A percentile compares a stretch with the other conserved stretches of the same genome.
Conservation (phyloP, 495 filamentous ascomycete genomes). For the Neurospora africana region DNA sequence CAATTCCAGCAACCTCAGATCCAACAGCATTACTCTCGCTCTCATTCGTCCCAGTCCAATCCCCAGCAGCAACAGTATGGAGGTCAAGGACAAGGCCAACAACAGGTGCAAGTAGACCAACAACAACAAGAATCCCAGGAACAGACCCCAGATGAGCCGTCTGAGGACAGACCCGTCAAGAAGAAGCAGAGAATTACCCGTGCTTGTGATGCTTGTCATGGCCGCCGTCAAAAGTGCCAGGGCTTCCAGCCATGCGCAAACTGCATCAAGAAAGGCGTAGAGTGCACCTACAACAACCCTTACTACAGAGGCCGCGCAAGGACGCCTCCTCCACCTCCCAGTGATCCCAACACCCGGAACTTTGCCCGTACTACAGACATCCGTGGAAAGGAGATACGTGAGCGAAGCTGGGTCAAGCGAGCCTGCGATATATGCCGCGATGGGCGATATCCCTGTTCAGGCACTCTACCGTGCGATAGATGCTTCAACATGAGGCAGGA, state of each 20-base stretch:
- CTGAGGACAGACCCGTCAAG: not conserved
- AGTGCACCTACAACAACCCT: slow-evolving; percentile 12
- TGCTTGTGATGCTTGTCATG: slow-evolving; percentile 13
- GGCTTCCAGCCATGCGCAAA: slow-evolving; percentile 15
- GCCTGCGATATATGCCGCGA: slow-evolving; percentile 14
- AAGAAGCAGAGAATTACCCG: slow-evolving; percentile 8
- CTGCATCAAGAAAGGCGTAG: slow-evolving; percentile 6
- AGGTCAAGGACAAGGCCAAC: not conserved
- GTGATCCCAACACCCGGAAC: slow-evolving; percentile 7
- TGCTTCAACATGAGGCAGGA: slow-evolving; percentile 11
- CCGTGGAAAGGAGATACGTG: slow-evolving; percentile 4
- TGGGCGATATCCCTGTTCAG: slow-evolving; percentile 5
- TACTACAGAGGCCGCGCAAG: slow-evolving; percentile 8
- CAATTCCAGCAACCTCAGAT: not conserved
- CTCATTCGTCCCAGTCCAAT: not conserved
- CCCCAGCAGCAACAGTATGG: not conserved
- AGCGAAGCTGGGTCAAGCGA: slow-evolving; percentile 10
- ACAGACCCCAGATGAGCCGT: not conserved
- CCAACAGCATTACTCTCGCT: not conserved
- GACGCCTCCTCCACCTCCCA: slow-evolving; percentile 13
- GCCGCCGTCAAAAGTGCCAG: slow-evolving; percentile 3
- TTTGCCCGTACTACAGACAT: not conserved
- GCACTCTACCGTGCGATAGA: slow-evolving; percentile 11
- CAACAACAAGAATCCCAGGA: not conserved
- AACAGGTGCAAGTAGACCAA: too few relatives aligned